A percentile compares a stretch with the other conserved stretches of the same genome.
Evolutionary conservation across 805 yeast species (phyloP).

Genomic region (Starmerella vitae): DNA sequence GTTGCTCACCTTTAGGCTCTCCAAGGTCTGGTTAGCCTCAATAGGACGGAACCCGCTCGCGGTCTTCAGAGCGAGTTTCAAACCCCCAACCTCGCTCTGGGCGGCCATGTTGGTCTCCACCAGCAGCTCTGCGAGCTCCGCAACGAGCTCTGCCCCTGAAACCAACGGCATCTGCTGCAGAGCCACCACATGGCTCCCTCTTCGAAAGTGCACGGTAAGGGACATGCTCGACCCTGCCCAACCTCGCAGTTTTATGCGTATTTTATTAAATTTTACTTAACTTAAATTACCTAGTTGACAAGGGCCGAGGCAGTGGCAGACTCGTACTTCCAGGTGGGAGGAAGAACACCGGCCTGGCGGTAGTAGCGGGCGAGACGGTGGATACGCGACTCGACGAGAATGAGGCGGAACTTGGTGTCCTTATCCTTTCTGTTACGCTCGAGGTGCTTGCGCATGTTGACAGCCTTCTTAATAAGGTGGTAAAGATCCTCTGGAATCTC

Average conservation of each 20-base stretch:
- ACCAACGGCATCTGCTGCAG: constrained; percentile 10
- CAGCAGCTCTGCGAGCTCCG: constrained; percentile 22
- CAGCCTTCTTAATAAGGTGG: constrained; percentile 99
- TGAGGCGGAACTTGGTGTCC: constrained; percentile 99
- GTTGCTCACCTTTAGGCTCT: constrained; percentile 8
- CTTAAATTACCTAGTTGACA: constrained; percentile 55
- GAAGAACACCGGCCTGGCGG: constrained; percentile 98
- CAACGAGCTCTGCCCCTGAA: constrained; percentile 14
- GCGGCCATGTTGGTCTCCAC: constrained; percentile 16
- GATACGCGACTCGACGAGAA: constrained; percentile 99
- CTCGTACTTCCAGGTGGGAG: constrained; percentile 99
- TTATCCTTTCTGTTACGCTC: constrained; percentile 99
- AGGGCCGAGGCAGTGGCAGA: constrained; percentile 99
- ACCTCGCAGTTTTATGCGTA: neutral
- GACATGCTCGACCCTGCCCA: constrained; percentile 1
- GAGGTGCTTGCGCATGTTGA: constrained; percentile 98
- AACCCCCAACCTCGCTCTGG: constrained; percentile 15
- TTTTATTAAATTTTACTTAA: too few species aligned
- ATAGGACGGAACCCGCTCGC: constrained; percentile 14
- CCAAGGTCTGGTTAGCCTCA: constrained; percentile 8
- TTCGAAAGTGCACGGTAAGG: constrained; percentile 18
- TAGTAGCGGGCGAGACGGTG: constrained; percentile 99
- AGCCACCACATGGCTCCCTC: constrained; percentile 10
- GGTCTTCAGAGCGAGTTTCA: constrained; percentile 15
- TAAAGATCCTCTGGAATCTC: constrained; percentile 99